A percentile compares a stretch with the other conserved stretches of the same genome.
Evolutionary conservation across 208 protist genomes (phyloP).

Genomic region (Wallacemonas sp.): DNA sequence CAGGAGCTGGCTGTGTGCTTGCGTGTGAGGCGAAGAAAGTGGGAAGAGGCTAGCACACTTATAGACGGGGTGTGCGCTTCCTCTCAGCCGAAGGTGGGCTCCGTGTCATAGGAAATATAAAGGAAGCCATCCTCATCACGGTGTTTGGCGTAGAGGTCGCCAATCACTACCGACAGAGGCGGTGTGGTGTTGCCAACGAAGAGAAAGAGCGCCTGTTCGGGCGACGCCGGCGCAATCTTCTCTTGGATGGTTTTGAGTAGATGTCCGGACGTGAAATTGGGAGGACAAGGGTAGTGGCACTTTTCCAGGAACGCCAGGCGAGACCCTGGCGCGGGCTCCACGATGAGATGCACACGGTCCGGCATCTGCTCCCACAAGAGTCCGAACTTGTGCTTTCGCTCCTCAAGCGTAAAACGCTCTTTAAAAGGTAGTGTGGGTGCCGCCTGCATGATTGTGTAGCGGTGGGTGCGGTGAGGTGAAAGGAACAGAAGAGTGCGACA

Average conservation of each 20-base stretch:
- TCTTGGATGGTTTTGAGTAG: background rate
- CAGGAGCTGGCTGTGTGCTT: too few relatives aligned
- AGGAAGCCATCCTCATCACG: constrained; percentile 23
- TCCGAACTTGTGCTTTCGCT: constrained; percentile 58
- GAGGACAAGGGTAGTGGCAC: background rate
- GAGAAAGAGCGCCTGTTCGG: constrained; percentile 87
- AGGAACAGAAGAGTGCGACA: too few relatives aligned
- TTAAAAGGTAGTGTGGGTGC: constrained; percentile 44
- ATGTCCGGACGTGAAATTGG: background rate
- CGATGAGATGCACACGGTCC: constrained; percentile 70
- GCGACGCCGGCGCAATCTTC: background rate
- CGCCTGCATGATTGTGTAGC: background rate
- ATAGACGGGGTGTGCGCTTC: too few relatives aligned
- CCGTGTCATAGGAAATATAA: constrained; percentile 14
- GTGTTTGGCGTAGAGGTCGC: constrained; percentile 18
- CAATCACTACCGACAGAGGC: constrained; percentile 3
- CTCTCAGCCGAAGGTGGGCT: constrained; percentile 62
- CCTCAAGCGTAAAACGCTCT: constrained; percentile 64
- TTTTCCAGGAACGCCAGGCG: background rate
- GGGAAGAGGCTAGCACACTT: background rate
- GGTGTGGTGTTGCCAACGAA: constrained; percentile 13
- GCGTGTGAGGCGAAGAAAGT: background rate
- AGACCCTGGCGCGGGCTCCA: background rate
- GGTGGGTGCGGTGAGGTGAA: background rate
- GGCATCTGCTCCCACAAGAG: constrained; percentile 72